A percentile compares a stretch with the other conserved stretches of the same genome.
phyloP scores from a whole-genome alignment of 78 protist species.

The Dictyostelium intermedium region DNA sequence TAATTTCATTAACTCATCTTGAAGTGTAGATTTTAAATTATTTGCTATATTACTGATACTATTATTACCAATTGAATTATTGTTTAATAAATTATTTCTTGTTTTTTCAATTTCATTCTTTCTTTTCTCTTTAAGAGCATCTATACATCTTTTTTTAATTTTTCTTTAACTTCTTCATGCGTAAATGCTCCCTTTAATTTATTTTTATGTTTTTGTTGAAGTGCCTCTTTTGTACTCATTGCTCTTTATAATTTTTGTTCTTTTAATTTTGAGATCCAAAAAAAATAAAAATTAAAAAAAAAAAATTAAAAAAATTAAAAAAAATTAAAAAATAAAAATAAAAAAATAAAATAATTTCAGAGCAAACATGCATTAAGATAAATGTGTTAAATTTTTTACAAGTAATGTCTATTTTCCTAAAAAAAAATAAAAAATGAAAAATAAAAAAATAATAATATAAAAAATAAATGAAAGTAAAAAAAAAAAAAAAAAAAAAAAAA shows the following conservation, averaged over 20 bases:
- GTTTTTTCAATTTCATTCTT: background rate
- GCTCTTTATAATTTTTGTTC: background rate
- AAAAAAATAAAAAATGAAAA: background rate
- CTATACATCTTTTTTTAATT: slow-evolving; percentile 16
- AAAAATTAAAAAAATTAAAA: background rate
- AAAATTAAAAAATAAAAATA: background rate
- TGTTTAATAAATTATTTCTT: background rate
- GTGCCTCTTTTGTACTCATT: background rate
- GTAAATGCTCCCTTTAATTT: slow-evolving; percentile 15
- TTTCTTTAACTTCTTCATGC: background rate
- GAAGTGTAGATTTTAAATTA: background rate
- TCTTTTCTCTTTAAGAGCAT: slow-evolving; percentile 16
- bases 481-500: background rate
- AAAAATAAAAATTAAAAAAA: background rate
- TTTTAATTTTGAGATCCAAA: background rate
- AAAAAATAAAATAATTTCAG: background rate
- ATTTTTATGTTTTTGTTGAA: background rate
- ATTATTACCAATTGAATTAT: background rate
- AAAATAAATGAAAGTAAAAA: background rate
- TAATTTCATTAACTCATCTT: background rate
- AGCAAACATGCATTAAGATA: background rate
- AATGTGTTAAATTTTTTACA: background rate
- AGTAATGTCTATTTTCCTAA: too few species aligned
- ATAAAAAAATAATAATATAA: background rate
- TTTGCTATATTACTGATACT: background rate